Percentiles rank a stretch among this genome's conserved stretches.
Evolutionary conservation across 345 rosid species (phyloP).

Genomic region (Durio zibethinus): DNA sequence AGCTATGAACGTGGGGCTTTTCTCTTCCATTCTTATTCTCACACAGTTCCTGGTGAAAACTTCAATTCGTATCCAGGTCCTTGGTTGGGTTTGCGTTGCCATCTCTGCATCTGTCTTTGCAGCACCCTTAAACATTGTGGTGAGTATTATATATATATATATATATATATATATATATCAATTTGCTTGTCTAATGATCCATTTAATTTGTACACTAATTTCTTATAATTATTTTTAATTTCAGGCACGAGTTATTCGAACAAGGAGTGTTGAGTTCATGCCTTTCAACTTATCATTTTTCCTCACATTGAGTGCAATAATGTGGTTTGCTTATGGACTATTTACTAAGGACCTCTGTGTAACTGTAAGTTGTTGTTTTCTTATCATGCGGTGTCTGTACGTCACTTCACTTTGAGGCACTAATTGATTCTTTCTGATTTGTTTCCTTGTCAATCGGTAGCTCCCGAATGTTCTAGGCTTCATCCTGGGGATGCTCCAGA

Average conservation of each 20-base stretch:
- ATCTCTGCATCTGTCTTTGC: conserved; percentile 72
- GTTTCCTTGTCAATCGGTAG: conserved; percentile 27
- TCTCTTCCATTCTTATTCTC: conserved; percentile 43
- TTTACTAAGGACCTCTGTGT: conserved; percentile 56
- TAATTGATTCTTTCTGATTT: neutral
- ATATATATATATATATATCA: too few species aligned
- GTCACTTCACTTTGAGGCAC: neutral
- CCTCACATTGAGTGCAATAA: conserved; percentile 72
- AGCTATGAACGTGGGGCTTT: conserved; percentile 51
- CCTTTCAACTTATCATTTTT: conserved; percentile 76
- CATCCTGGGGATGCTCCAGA: conserved; percentile 64
- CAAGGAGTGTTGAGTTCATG: conserved; percentile 92
- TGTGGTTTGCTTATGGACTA: conserved; percentile 83
- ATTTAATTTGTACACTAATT: neutral
- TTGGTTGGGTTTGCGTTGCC: conserved; percentile 85
- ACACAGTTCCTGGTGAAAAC: conserved; percentile 35
- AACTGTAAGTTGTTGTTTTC: conserved; percentile 48
- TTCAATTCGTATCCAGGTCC: conserved; percentile 28
- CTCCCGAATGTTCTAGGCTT: conserved; percentile 77
- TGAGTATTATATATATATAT: conserved; percentile 11
- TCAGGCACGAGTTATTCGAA: conserved; percentile 41
- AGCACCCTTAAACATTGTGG: conserved; percentile 75
- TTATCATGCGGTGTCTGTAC: too few species aligned
- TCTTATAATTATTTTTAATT: neutral
- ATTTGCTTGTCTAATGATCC: neutral